These are phyloP conservation scores for Candida sp. DNA, from an alignment of 1,139 yeast genomes.

Conservation along the genomic window DNA sequence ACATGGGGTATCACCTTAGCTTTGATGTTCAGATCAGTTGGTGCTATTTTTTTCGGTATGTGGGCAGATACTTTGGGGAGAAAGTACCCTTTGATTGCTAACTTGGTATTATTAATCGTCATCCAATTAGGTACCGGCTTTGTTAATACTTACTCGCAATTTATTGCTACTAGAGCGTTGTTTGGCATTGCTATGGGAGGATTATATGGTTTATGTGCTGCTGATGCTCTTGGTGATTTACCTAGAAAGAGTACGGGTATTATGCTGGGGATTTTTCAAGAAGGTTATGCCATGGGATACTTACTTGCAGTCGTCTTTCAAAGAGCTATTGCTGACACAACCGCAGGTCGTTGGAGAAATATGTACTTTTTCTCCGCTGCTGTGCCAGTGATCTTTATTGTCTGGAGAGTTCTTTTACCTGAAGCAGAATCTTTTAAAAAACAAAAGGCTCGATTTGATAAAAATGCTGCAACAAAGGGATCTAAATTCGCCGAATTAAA, in stretches of 20 bases:
- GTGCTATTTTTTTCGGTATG: conserved; percentile 36
- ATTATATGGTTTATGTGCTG: conserved; percentile 34
- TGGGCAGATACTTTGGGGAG: conserved; percentile 36
- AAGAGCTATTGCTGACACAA: conserved; percentile 33
- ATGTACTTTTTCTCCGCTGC: conserved; percentile 44
- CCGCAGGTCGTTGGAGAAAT: conserved; percentile 34
- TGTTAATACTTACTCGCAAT: conserved; percentile 32
- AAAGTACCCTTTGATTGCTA: conserved; percentile 34
- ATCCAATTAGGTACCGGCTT: conserved; percentile 42
- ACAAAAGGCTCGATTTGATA: conserved; percentile 17
- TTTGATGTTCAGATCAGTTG: conserved; percentile 42
- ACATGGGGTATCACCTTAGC: conserved; percentile 46
- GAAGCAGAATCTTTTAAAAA: conserved; percentile 34
- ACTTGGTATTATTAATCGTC: conserved; percentile 25
- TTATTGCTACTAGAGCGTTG: conserved; percentile 36
- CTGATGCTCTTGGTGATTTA: conserved; percentile 37
- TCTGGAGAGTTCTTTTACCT: conserved; percentile 32
- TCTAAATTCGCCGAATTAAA: conserved; percentile 11
- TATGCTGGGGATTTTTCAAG: conserved; percentile 37
- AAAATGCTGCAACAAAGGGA: conserved; percentile 10
- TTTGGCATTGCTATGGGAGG: conserved; percentile 47
- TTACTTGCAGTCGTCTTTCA: conserved; percentile 40
- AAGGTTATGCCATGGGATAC: conserved; percentile 44
- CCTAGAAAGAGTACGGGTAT: conserved; percentile 36
- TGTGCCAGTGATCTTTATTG: conserved; percentile 34